Evolutionary conservation across 768 basidiomycete species (phyloP), one percentile per base, ranked within the genome.

Genomic region (Tephrocybe sp.): DNA sequence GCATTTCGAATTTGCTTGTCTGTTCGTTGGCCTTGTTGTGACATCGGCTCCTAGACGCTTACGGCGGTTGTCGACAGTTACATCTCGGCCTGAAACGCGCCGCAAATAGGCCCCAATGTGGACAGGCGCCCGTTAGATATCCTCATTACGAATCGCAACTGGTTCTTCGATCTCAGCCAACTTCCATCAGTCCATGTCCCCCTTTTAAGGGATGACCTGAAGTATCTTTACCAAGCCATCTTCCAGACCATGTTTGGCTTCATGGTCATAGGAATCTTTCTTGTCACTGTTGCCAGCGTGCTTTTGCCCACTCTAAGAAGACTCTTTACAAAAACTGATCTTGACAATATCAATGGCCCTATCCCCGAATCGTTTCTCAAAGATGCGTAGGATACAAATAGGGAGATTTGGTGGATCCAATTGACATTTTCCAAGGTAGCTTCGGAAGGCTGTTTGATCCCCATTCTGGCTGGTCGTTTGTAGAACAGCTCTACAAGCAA

Each of bases 291-390:
- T 20, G 53, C 54, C 17, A 56, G 51, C 47, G 24, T 45, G 6
- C 20, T 51, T 6, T 58, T 56, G 53, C 53, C 51, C 32, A 17
- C 53, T 20, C 39, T 63, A 10, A 38, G 53, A 15, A 53, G 33
- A 17, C 48, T 59, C 37, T 18, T 62, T 25, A 33, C 48, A 6
- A 61, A 59, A 39, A 61, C 57, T 15, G 61, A 65, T 26, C 57
- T 74, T n/a, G 65, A 67, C 40, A 68, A 70, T 51, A 58, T 71
- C 39, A 69, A 68, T 2, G 72, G 73, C 3, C 73, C 72, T 2
- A 50, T 47, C 5, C 55, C 64, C 2, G 39, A 52, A 1, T 70
- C 71, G 0, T 64, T 66, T 41, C 48, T 60, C 37, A 67, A 61
- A 48, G 73, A 72, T 69, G 14, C 11, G 37, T 14, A 20, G 20